phyloP scores from a whole-genome alignment of 352 stramenopile species.

The Elongisporangium anandrum region DNA sequence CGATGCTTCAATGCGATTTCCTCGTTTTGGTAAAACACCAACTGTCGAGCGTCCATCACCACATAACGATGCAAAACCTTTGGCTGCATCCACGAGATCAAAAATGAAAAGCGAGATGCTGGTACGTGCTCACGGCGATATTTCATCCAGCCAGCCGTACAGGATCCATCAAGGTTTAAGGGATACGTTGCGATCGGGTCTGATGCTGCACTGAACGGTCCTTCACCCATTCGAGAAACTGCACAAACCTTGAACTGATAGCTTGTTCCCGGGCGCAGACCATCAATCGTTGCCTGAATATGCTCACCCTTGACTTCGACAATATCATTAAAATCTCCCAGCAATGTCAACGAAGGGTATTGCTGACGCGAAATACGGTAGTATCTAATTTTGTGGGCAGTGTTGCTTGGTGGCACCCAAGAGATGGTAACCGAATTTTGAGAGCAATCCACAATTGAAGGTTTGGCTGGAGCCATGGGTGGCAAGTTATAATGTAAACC shows the following conservation, averaged over 20 bases:
- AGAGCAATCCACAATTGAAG: constrained; percentile 42
- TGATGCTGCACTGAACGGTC: constrained; percentile 69
- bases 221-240: constrained; percentile 83
- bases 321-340: constrained; percentile 79
- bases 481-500: constrained; percentile 80
- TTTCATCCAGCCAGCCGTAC: constrained; percentile 85
- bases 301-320: constrained; percentile 63
- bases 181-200: constrained; percentile 66
- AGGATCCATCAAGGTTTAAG: constrained; percentile 69
- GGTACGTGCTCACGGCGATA: constrained; percentile 65
- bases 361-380: constrained; percentile 80
- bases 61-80: constrained; percentile 83
- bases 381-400: constrained; percentile 74
- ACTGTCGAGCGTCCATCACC: constrained; percentile 58
- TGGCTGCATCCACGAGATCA: constrained; percentile 65
- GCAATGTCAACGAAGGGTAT: constrained; percentile 76
- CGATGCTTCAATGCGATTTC: constrained; percentile 74
- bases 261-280: constrained; percentile 67
- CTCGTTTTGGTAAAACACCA: constrained; percentile 85
- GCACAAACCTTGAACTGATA: constrained; percentile 87
- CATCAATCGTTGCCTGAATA: constrained; percentile 60
- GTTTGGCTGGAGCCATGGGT: constrained; percentile 67
- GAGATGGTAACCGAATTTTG: constrained; percentile 76
- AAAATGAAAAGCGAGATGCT: constrained; percentile 33
- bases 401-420: constrained; percentile 59